phyloP scores from a whole-genome alignment of 2,329 filamentous ascomycete species.

The Didymella segeticola region DNA sequence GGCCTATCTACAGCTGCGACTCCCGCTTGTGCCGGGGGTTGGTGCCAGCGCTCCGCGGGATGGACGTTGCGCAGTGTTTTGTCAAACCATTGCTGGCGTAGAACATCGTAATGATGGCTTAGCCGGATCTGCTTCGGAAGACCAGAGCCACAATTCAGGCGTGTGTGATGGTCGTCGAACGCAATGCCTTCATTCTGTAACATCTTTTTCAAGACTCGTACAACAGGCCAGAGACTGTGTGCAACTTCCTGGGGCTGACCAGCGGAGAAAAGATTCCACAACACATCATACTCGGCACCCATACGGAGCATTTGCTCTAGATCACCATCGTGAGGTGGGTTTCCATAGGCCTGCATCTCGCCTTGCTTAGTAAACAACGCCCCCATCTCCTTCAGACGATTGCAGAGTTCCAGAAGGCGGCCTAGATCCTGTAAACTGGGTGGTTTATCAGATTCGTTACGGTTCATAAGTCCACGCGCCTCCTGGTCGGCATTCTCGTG shows the following conservation, averaged over 20 bases:
- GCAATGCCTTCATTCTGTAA: conserved; percentile 17
- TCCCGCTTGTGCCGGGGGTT: background rate
- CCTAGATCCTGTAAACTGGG: background rate
- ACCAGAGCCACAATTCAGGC: background rate
- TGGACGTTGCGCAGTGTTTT: background rate
- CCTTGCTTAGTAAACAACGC: conserved; percentile 9
- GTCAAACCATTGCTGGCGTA: background rate
- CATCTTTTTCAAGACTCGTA: conserved; percentile 9
- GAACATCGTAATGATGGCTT: background rate
- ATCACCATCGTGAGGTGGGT: conserved; percentile 5
- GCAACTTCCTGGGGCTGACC: background rate
- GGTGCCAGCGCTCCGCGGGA: background rate
- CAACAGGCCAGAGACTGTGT: background rate
- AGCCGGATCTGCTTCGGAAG: conserved; percentile 4
- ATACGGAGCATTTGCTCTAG: conserved; percentile 18
- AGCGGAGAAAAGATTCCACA: conserved; percentile 15
- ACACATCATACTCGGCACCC: conserved; percentile 15
- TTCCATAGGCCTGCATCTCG: conserved; percentile 18
- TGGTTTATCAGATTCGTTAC: background rate
- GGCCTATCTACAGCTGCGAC: too few species aligned
- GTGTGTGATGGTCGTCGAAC: conserved; percentile 10
- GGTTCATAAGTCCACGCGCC: background rate
- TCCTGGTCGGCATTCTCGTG: background rate
- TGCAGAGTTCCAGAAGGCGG: background rate
- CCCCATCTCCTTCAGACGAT: conserved; percentile 16